Evolutionary conservation across 495 filamentous ascomycete species (phyloP).

Genomic region (Hypomontagnella monticulosa): DNA sequence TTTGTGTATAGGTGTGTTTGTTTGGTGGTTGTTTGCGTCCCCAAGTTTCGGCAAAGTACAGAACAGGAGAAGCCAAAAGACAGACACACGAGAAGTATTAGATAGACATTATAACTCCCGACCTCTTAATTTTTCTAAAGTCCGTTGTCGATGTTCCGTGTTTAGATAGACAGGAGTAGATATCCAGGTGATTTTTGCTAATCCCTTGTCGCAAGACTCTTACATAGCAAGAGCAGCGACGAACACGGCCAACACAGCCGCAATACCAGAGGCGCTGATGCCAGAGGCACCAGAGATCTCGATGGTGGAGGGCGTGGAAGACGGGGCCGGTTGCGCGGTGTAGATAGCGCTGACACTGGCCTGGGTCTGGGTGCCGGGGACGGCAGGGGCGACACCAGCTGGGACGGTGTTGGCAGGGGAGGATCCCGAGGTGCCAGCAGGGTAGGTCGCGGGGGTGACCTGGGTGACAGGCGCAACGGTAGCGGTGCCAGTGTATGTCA

Average conservation of each 20-base stretch:
- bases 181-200: neutral
- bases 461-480: neutral
- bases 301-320: neutral
- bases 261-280: neutral
- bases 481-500: neutral
- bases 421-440: neutral
- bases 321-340: neutral
- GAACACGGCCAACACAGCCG: slow-evolving; percentile 12
- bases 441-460: neutral
- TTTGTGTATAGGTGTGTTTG: too few species aligned
- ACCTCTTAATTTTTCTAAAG: too few species aligned
- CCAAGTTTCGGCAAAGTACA: slow-evolving; percentile 9
- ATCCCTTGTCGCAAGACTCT: neutral
- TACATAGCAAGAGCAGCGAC: slow-evolving; percentile 22
- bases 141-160: too few species aligned
- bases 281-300: slow-evolving; percentile 19
- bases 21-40: neutral
- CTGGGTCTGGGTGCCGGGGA: neutral
- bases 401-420: slow-evolving; percentile 1
- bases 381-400: slow-evolving; percentile 11
- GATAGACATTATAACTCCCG: slow-evolving; percentile 3
- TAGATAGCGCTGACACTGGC: slow-evolving; percentile 14
- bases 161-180: neutral
- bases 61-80: slow-evolving; percentile 14
- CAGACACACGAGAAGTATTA: too few species aligned